Evolutionary conservation across 1,139 yeast genomes (phyloP), one percentile per base, ranked within the genome.

Genomic region (Candida labiduridarum): DNA sequence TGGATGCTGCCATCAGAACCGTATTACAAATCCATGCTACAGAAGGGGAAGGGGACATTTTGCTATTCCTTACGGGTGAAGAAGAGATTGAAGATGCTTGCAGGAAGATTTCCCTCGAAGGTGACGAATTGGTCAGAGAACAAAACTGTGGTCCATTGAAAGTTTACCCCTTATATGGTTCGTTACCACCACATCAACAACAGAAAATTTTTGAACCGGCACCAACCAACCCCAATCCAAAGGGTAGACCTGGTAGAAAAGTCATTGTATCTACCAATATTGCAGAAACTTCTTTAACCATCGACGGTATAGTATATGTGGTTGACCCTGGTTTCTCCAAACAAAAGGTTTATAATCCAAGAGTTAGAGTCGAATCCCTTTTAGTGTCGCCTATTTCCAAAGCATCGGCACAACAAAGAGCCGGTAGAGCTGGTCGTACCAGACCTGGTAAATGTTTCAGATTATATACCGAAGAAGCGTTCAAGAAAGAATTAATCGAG

Each of bases 401-500:
- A 69, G 99, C 99, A 0, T 85, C 96, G 48, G 97, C 99, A 1
- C 97, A 92, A 69, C 99, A 94, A 71, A 83, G 99, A 72, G 98
- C 99, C 31, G 99, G 99, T 81, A 91, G 99, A 82, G 99, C 99
- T 51, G 99, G 99, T 77, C 95, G 99, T 83, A 94, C 99, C 5
- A 83, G 96, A 64, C 98, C 99, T 8, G 99, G 99, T 66, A 94
- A 94, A 68, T 92, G 98, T 71, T 94, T 92, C 80, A 80, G 99
- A 64, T 78, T 94, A 51, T 94, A 94, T 71, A 94, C 99, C 0
- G 98, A 94, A 66, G 97, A 91, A 62, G 98, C 99, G 1, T 94
- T 89, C 78, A 85, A 91, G 65, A 88, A 90, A 66, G 98, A 94
- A 67, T 79, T 94, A 61, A 89, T 90, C 57, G 97, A 92, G 64